These are phyloP conservation scores for Metrosideros polymorpha DNA, from an alignment of 441 rosid species.

Conservation along the genomic window DNA sequence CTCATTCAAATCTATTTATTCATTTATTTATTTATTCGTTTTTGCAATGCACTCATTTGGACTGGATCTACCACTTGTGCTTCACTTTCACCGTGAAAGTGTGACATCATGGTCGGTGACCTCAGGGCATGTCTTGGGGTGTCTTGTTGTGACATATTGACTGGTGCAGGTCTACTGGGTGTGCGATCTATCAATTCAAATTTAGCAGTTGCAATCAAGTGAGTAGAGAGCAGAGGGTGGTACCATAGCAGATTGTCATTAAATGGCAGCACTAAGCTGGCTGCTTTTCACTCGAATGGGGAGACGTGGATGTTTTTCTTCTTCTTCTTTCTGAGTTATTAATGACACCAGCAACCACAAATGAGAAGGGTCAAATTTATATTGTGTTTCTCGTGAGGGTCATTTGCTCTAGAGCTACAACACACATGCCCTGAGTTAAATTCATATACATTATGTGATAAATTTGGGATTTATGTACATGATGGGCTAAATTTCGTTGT, in stretches of 20 bases:
- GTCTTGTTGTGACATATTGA: neutral
- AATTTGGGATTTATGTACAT: neutral
- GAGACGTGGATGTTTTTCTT: neutral
- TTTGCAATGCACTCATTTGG: neutral
- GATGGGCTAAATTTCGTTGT: accelerated
- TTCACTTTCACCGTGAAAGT: neutral
- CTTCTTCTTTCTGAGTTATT: neutral
- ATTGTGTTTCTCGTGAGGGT: neutral
- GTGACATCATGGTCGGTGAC: neutral
- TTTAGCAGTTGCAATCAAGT: neutral
- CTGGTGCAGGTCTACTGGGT: neutral
- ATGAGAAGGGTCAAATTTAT: neutral
- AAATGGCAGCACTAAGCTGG: neutral
- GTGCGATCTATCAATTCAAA: neutral
- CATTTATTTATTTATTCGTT: neutral
- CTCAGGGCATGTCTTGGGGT: neutral
- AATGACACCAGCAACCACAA: neutral
- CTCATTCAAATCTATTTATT: neutral
- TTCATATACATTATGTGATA: neutral
- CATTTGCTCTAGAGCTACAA: neutral
- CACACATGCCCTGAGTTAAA: neutral
- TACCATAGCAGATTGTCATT: neutral
- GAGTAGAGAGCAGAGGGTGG: neutral
- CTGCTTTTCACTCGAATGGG: neutral
- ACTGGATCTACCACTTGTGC: neutral